A percentile compares a stretch with the other conserved stretches of the same genome.
Evolutionary conservation across 2,329 filamentous ascomycete genomes (phyloP).

Genomic region (Mariannaea elegans): DNA sequence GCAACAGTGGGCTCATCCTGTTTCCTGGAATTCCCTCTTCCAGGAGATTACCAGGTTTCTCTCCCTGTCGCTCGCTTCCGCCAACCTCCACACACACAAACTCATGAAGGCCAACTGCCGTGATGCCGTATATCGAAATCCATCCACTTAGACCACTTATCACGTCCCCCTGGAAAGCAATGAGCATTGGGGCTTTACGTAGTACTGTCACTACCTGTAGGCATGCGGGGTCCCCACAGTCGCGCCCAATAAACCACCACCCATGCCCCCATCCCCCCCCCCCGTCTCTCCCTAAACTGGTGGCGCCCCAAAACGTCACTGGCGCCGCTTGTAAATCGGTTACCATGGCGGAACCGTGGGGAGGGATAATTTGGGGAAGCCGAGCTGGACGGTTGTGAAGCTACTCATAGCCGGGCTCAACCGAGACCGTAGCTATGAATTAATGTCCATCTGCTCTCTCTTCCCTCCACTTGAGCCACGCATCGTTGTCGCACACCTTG

Average conservation of each 20-base stretch:
- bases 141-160: not conserved
- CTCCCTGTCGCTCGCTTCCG: not conserved
- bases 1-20: slow-evolving; percentile 8
- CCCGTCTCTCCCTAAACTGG: slow-evolving; percentile 26
- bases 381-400: slow-evolving; percentile 27
- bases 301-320: slow-evolving; percentile 31
- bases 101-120: not conserved
- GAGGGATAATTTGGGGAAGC: slow-evolving; percentile 32
- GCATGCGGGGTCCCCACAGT: slow-evolving; percentile 9
- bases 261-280: slow-evolving; percentile 6
- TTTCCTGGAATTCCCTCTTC: not conserved
- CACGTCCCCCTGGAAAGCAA: too few relatives aligned
- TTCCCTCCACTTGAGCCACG: slow-evolving; percentile 1
- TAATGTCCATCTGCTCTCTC: slow-evolving; percentile 15
- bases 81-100: not conserved
- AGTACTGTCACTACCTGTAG: too few relatives aligned
- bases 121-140: too few relatives aligned
- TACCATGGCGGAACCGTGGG: slow-evolving; percentile 6
- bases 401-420: slow-evolving; percentile 38
- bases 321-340: slow-evolving; percentile 20
- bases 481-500: not conserved
- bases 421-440: slow-evolving; percentile 41
- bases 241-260: not conserved
- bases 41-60: not conserved
- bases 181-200: too few relatives aligned